These are phyloP conservation scores for Emericellopsis atlantica DNA, from an alignment of 2,329 filamentous ascomycete genomes.

Conservation along the genomic window DNA sequence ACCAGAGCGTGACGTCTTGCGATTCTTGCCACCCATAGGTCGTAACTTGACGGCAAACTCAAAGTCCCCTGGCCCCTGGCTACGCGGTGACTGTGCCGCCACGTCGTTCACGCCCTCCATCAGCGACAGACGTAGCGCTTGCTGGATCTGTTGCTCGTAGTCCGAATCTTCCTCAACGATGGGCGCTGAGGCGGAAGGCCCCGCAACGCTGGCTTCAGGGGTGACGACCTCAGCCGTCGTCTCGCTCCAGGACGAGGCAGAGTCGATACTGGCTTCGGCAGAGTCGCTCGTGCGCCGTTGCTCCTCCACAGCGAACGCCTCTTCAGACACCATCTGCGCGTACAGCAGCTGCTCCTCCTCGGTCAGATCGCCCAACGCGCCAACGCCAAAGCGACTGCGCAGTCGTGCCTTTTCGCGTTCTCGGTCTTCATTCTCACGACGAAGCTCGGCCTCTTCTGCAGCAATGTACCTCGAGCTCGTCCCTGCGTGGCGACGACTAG, in stretches of 20 bases:
- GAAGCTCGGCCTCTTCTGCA: constrained; percentile 72
- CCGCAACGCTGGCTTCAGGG: constrained; percentile 39
- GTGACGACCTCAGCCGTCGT: constrained; percentile 35
- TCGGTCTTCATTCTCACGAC: constrained; percentile 55
- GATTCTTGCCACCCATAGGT: constrained; percentile 24
- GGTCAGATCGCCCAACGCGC: constrained; percentile 49
- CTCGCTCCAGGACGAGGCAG: constrained; percentile 26
- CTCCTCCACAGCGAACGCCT: constrained; percentile 44
- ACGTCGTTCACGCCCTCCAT: constrained; percentile 39
- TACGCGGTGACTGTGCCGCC: constrained; percentile 27
- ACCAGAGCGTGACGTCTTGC: constrained; percentile 19
- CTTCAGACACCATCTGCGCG: constrained; percentile 53
- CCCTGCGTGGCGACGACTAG: constrained; percentile 44
- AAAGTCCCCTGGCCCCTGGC: constrained; percentile 32
- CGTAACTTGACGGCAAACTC: constrained; percentile 39
- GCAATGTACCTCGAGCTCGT: constrained; percentile 73
- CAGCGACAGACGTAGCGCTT: constrained; percentile 48
- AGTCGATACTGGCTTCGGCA: constrained; percentile 30
- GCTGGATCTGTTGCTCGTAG: constrained; percentile 49
- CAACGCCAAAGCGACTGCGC: constrained; percentile 72
- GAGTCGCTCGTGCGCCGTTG: constrained; percentile 36
- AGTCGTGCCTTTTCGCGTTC: constrained; percentile 58
- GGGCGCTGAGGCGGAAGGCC: constrained; percentile 18
- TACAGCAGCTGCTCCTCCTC: constrained; percentile 55
- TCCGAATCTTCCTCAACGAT: constrained; percentile 29